Conservation (phyloP, 1,284 basidiomycete genomes). For the Irpex sp. region DNA sequence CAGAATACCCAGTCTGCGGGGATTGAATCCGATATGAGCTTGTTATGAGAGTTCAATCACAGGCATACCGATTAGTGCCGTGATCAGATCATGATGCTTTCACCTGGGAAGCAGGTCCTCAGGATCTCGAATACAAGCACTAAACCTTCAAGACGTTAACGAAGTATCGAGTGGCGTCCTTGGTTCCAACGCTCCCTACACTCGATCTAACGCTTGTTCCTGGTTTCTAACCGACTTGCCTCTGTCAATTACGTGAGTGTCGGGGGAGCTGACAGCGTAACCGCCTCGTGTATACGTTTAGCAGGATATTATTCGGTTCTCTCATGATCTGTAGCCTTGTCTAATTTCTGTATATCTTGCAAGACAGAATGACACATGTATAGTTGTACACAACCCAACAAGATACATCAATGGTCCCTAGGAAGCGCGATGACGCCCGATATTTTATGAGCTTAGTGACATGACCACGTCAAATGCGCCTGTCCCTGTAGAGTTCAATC, state of each 20-base stretch:
- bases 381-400: neutral
- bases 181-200: neutral
- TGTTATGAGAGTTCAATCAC: neutral
- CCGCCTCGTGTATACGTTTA: neutral
- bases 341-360: neutral
- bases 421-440: neutral
- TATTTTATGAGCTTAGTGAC: slow-evolving; percentile 28
- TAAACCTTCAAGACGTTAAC: neutral
- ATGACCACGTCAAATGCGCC: slow-evolving; percentile 83
- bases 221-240: neutral
- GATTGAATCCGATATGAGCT: neutral
- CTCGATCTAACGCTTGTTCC: neutral
- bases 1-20: neutral
- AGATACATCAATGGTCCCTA: neutral
- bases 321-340: neutral
- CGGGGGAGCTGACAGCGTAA: neutral
- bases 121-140: neutral
- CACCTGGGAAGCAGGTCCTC: neutral
- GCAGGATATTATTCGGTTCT: neutral
- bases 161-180: neutral
- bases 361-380: neutral
- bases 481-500: slow-evolving; percentile 80
- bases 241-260: neutral
- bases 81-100: neutral
- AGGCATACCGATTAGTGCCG: neutral